Conservation (phyloP, 805 yeast genomes). For the Kluyveromyces lactis region DNA sequence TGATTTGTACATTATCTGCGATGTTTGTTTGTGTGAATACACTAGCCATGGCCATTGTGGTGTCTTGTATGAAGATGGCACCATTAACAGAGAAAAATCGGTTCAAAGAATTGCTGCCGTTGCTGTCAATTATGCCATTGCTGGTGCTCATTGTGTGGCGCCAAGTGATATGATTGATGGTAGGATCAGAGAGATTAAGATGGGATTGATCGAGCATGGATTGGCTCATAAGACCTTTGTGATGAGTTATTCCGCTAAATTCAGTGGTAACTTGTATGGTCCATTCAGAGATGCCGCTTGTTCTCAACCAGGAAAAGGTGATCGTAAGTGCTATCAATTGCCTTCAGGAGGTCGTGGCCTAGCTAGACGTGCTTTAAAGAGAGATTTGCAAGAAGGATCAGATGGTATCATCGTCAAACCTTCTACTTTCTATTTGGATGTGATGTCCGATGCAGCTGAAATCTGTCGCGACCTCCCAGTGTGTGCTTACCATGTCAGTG, state of each 20-base stretch:
- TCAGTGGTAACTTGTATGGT: conserved; percentile 84
- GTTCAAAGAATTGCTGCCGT: conserved; percentile 86
- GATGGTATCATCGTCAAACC: conserved; percentile 96
- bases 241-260: conserved; percentile 92
- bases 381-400: conserved; percentile 89
- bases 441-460: conserved; percentile 79
- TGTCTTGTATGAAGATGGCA: conserved; percentile 75
- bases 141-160: conserved; percentile 94
- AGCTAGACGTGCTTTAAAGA: conserved; percentile 80
- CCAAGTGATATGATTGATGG: conserved; percentile 99
- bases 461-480: conserved; percentile 79
- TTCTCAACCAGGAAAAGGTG: conserved; percentile 81
- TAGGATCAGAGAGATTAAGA: conserved; percentile 78
- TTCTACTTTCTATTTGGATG: conserved; percentile 87
- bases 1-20: conserved; percentile 78
- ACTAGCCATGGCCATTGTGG: conserved; percentile 99
- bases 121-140: conserved; percentile 89
- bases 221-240: conserved; percentile 83
- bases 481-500: conserved; percentile 93
- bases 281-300: conserved; percentile 98
- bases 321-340: conserved; percentile 85
- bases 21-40: conserved; percentile 94
- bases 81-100: conserved; percentile 64
- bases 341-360: conserved; percentile 91
- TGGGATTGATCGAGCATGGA: conserved; percentile 69